Base-by-base conservation (phyloP, 2,329 filamentous ascomycete species). In the Ophiostoma ips region DNA sequence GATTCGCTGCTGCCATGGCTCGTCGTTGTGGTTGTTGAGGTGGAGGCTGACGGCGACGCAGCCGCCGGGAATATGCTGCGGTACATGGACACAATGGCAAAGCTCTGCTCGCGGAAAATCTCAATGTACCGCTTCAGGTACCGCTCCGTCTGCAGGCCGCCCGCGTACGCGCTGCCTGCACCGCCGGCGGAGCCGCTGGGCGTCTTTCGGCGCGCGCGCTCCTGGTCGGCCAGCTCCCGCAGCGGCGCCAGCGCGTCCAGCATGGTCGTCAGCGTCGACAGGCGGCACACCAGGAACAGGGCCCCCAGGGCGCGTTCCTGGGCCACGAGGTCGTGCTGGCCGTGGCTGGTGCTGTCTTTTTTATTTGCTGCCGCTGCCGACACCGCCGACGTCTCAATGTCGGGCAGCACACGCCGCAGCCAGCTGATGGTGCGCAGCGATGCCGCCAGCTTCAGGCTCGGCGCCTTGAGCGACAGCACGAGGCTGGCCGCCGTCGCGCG, bases 21-120 rank as follows among this genome's bases (percentile, higher is more conserved):
- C 15, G 51, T 21, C 38, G 44, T 24, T 8, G 35, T 18, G 18
- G 49, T 57, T 51, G 34, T 13, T 16, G 28, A 24, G 16, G 48
- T 19, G n/a, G n/a, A n/a, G n/a, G n/a, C n/a, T n/a, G 53, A 47
- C 5, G 18, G 11, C 9, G 19, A 15, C 5, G 21, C 3, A 6
- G 18, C 16, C 19, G 76, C 71, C 0, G 84, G 81, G 60, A 94
- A 94, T 50, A 96, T 87, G 59, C 84, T 92, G 59, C 83, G 86
- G 65, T 94, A 95, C 75, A 96, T 87, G 52, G 87, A 94, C 28
- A 96, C 80, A 53, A 96, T 94, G 40, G 83, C 85, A 64, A 98
- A 98, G 62, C 87, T 95, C 65, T 98, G 92, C 66, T 98, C 92
- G 48, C 92, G 84, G 63, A 96, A 96, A 28, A 98, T 88, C 63